Evolutionary conservation across 352 stramenopile species (phyloP), one percentile per base, ranked within the genome.

Genomic region (Pythium brassicae): DNA sequence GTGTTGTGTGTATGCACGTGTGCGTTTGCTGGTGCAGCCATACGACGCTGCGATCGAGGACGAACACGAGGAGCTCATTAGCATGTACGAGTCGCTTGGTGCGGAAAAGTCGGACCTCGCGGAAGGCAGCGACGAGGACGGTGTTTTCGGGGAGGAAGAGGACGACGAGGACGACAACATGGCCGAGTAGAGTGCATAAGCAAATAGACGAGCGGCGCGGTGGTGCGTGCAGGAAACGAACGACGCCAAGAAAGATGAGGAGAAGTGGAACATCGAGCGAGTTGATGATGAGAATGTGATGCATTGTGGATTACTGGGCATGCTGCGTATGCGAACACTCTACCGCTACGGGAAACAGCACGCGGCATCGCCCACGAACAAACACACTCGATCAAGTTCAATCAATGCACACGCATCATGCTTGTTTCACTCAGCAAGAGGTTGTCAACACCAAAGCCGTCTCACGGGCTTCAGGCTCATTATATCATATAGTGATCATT

Each of bases 401-500:
- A 23, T 47, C 48, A 11, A 40, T 10, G 26, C 51, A 39, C 37
- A 60, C 34, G 48, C 39, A 22, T 34, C n/a, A 47, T 23, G 19
- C 25, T 53, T 55, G 63, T 62, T 76, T 83, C 74, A 83, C 74
- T 86, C 74, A 87, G 70, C 72, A 57, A 84, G 61, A 78, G 53
- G 42, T 81, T 80, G 60, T 79, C 78, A 55, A 81, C 78, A 88
- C 65, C 64, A 37, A 61, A n/a, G 39, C 39, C 39, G 14, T 45
- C 14, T 45, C 39, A 45, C 39, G 56, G 55, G 62, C 69, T 82
- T 88, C 78, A 83, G 76, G 51, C 74, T 89, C 78, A 89, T 86
- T 89, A 89, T 86, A 86, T 84, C 78, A 86, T 76, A 76, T 62
- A 71, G 62, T 47, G 66, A 86, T 84, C 75, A 86, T 76, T 61